Base-by-base conservation (phyloP, 257 asterid species). In the Misopates orontium region DNA sequence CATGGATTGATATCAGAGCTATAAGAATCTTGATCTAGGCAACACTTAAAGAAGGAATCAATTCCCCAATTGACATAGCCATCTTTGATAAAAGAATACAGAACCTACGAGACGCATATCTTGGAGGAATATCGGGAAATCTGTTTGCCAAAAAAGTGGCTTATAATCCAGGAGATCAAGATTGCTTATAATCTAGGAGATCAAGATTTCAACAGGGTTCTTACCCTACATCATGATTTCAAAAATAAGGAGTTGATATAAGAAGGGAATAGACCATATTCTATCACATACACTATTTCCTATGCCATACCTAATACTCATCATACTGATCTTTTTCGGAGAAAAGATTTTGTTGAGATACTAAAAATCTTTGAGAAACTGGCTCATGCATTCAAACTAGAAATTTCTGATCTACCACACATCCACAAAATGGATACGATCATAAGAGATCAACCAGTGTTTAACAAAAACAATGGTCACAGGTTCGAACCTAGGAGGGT, bases 201-300 rank as follows among this genome's bases (percentile, higher is more conserved):
- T 49, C 55, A 22, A 49, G 55, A 49, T 49, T 49, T 49, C 3
- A n/a, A 49, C 17, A 47, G 18, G 17, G 52, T n/a, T n/a, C n/a
- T n/a, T n/a, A n/a, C n/a, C n/a, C n/a, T n/a, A n/a, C n/a, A n/a
- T n/a, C n/a, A n/a, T 47, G 13, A 49, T 49, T 49, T 49, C 55
- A 49, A 49, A 17, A 49, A 49, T 17, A 49, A 49, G 22, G 55
- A 49, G n/a, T 49, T 17, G 22, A 49, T 49, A 1, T 0, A 45
- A 45, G 51, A 45, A 45, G 51, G 51, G 51, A 45, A n/a, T n/a
- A n/a, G n/a, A 45, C 55, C 55, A 49, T 49, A 49, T 22, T 49
- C 22, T 49, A 49, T 49, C 9, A 49, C 55, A 9, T 49, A 49
- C 13, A 47, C 18, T 47, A 47, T 47, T 10, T 47, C 52, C 14